Evolutionary conservation across 495 filamentous ascomycete species (phyloP), one percentile per base, ranked within the genome.

Genomic region (Podospora pseudoanserina): DNA sequence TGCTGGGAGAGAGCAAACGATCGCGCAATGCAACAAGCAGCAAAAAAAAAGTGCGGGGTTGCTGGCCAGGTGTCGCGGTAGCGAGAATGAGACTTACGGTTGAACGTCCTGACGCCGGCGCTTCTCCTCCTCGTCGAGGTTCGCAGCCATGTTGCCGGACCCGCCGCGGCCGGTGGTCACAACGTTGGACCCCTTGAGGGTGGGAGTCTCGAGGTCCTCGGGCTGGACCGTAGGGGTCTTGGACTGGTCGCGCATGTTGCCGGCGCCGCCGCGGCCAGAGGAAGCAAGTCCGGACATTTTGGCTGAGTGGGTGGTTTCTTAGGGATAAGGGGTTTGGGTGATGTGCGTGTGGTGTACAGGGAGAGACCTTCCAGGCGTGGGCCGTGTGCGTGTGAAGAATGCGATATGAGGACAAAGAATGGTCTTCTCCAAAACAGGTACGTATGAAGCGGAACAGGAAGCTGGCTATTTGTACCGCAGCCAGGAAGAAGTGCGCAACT

Each of bases 61-160:
- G 27, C 20, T 53, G 59, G 58, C 23, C 1, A 6, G 57, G 19
- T 5, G 23, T 23, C 23, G 55, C n/a, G 13, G 55, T 58, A 7
- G 11, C 20, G 55, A n/a, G n/a, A 20, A 28, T 2, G 18, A 39
- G 54, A 76, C 82, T 69, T 78, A 84, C 80, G 87, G 82, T 30
- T 82, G 87, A 65, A 97, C 91, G 75, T 97, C 94, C 77, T 97
- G 94, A 44, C 87, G 89, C 59, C 86, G 82, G 64, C 94, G 87
- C 55, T 94, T 92, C 70, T 92, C 79, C 19, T 83, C 79, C 3
- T 88, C 87, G 68, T 93, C 89, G 64, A 86, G 85, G 71, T 87
- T 85, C 65, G 79, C 79, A 20, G 88, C 82, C 89, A 94, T 93
- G 78, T 94, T 94, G 26, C 91, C 91, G 11, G 79, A 79, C 53